Evolutionary conservation across 352 stramenopile genomes (phyloP).

Genomic region (Aphanomyces invadans): DNA sequence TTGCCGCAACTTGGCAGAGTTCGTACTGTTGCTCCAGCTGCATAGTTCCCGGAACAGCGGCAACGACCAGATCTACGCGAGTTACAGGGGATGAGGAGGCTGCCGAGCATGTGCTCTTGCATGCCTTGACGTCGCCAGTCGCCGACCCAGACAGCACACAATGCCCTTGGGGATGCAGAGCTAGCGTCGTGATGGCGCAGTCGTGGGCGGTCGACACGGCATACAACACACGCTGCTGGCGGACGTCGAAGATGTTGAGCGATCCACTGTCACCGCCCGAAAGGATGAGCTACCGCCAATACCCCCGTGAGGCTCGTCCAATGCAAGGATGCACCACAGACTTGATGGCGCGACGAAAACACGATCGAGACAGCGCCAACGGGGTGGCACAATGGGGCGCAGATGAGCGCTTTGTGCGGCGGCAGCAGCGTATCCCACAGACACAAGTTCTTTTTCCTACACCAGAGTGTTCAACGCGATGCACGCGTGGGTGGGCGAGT

Average conservation of each 20-base stretch:
- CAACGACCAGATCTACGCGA: slow-evolving; percentile 61
- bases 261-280: slow-evolving; percentile 68
- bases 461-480: background rate
- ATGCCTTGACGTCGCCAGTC: slow-evolving; percentile 64
- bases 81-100: background rate
- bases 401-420: slow-evolving; percentile 60
- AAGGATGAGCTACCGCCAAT: slow-evolving; percentile 43
- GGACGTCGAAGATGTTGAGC: slow-evolving; percentile 81
- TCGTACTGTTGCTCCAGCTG: slow-evolving; percentile 39
- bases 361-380: slow-evolving; percentile 61
- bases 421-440: slow-evolving; percentile 79
- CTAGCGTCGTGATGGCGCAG: slow-evolving; percentile 74
- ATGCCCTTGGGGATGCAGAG: slow-evolving; percentile 64
- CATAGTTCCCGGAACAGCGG: slow-evolving; percentile 78
- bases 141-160: slow-evolving; percentile 78
- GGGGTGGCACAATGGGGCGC: slow-evolving; percentile 61
- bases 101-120: background rate
- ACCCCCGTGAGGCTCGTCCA: no score
- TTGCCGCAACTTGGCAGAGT: slow-evolving; percentile 46
- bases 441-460: slow-evolving; percentile 73
- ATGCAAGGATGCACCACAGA: slow-evolving; percentile 7
- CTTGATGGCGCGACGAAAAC: slow-evolving; percentile 70
- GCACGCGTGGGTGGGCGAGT: no score
- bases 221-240: slow-evolving; percentile 77
- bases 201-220: slow-evolving; percentile 78